Conservation (phyloP, 495 filamentous ascomycete genomes). For the Penicillium odoratum region DNA sequence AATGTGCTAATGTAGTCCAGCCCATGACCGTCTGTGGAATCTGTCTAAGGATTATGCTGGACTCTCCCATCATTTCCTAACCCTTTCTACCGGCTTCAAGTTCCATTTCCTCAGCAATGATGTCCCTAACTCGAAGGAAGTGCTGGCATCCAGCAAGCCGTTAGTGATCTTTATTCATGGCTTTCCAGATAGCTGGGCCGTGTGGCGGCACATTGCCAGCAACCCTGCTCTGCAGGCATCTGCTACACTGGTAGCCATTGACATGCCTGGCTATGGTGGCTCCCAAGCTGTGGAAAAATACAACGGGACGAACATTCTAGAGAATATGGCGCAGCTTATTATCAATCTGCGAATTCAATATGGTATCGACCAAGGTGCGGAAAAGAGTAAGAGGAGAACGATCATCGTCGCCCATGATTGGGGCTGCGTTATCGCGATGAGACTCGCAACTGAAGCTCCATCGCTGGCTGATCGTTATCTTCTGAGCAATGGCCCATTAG, state of each 20-base stretch:
- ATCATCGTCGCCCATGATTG: conserved; percentile 58
- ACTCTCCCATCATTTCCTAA: conserved; percentile 49
- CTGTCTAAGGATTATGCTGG: conserved; percentile 38
- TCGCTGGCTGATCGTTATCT: conserved; percentile 55
- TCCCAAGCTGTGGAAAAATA: conserved; percentile 49
- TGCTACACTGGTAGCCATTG: conserved; percentile 49
- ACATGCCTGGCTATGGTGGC: conserved; percentile 58
- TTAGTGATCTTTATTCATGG: conserved; percentile 59
- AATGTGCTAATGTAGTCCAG: conserved; percentile 20
- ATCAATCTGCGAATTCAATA: conserved; percentile 47
- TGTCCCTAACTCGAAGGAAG: conserved; percentile 16
- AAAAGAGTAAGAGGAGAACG: conserved; percentile 34
- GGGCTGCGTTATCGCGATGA: conserved; percentile 52
- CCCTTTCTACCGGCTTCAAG: conserved; percentile 46
- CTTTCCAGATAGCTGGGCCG: conserved; percentile 57
- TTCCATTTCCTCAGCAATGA: conserved; percentile 55
- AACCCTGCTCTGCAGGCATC: conserved; percentile 32
- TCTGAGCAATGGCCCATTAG: conserved; percentile 48
- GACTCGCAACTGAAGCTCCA: conserved; percentile 55
- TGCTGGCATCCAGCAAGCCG: conserved; percentile 33
- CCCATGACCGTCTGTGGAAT: conserved; percentile 48
- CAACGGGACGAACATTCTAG: conserved; percentile 47
- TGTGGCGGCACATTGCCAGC: conserved; percentile 48
- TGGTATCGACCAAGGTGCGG: conserved; percentile 34
- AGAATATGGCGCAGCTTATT: conserved; percentile 51